Evolutionary conservation across 257 asterid species (phyloP).

Genomic region (Primulina huaijiensis): DNA sequence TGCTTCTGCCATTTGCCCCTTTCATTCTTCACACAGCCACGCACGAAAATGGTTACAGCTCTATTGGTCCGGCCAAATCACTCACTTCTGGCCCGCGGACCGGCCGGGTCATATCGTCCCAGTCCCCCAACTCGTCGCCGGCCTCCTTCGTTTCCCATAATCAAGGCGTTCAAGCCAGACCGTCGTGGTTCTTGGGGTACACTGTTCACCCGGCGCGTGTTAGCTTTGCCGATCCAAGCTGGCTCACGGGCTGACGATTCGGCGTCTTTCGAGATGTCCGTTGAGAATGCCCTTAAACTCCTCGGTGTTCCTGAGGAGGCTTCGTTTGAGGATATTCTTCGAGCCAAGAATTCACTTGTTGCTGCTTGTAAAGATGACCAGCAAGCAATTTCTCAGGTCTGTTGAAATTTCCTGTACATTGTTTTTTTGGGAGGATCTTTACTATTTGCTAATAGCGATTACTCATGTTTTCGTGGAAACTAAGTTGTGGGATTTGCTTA

Average conservation of each 20-base stretch:
- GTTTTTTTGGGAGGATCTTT: background rate
- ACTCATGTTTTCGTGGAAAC: background rate
- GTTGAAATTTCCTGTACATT: background rate
- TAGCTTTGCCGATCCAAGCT: conserved; percentile 55
- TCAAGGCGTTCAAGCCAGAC: conserved; percentile 29
- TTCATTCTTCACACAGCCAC: conserved; percentile 18
- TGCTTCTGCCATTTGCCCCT: conserved; percentile 23
- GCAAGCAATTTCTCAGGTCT: conserved; percentile 69
- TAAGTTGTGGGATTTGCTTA: background rate
- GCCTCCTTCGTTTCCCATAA: conserved; percentile 20
- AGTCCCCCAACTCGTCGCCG: conserved; percentile 20
- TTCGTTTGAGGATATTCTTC: conserved; percentile 86
- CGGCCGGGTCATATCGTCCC: conserved; percentile 34
- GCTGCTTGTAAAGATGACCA: conserved; percentile 77
- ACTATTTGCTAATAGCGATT: background rate
- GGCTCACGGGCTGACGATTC: conserved; percentile 95
- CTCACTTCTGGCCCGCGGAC: conserved; percentile 41
- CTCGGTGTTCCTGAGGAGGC: conserved; percentile 92
- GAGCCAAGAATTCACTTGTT: conserved; percentile 76
- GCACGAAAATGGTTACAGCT: conserved; percentile 64
- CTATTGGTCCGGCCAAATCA: conserved; percentile 73
- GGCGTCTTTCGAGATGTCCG: conserved; percentile 92
- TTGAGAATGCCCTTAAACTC: conserved; percentile 85
- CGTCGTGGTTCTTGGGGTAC: conserved; percentile 36
- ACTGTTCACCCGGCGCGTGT: conserved; percentile 41